Conservation (phyloP, 805 yeast genomes). For the Schizosaccharomyces octosporus region DNA sequence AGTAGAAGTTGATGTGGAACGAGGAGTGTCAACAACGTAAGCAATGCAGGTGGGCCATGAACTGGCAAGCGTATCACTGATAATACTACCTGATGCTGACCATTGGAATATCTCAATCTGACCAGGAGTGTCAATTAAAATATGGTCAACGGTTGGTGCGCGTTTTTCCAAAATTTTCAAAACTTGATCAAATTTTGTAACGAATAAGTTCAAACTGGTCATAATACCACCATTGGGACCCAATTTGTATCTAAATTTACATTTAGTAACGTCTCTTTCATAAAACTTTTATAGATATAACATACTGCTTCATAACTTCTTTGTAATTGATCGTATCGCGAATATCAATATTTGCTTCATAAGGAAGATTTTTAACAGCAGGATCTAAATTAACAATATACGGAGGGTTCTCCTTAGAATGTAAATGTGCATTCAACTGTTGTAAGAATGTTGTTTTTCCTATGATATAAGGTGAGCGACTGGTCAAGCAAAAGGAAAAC, state of each 20-base stretch:
- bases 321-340: slow-evolving; percentile 87
- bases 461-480: slow-evolving; percentile 26
- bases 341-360: slow-evolving; percentile 80
- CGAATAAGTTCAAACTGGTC: slow-evolving; percentile 70
- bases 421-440: slow-evolving; percentile 70
- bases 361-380: slow-evolving; percentile 84
- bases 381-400: slow-evolving; percentile 90
- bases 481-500: too few species aligned
- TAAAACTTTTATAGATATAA: background rate
- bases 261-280: slow-evolving; percentile 16
- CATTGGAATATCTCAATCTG: slow-evolving; percentile 96
- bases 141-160: slow-evolving; percentile 28
- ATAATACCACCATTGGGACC: slow-evolving; percentile 99
- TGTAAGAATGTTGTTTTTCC: slow-evolving; percentile 95
- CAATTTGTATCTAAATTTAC: slow-evolving; percentile 19
- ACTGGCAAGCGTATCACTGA: slow-evolving; percentile 89
- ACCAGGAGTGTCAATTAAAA: slow-evolving; percentile 91
- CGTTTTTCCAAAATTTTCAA: slow-evolving; percentile 64
- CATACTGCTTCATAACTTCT: slow-evolving; percentile 72
- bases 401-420: slow-evolving; percentile 43
- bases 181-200: slow-evolving; percentile 93
- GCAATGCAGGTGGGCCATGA: slow-evolving; percentile 90
- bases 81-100: slow-evolving; percentile 85
- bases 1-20: slow-evolving; percentile 83
- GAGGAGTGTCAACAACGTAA: slow-evolving; percentile 86